phyloP scores from a whole-genome alignment of 2,329 filamentous ascomycete species.

The Immersiporthe knoxdaviesiana region DNA sequence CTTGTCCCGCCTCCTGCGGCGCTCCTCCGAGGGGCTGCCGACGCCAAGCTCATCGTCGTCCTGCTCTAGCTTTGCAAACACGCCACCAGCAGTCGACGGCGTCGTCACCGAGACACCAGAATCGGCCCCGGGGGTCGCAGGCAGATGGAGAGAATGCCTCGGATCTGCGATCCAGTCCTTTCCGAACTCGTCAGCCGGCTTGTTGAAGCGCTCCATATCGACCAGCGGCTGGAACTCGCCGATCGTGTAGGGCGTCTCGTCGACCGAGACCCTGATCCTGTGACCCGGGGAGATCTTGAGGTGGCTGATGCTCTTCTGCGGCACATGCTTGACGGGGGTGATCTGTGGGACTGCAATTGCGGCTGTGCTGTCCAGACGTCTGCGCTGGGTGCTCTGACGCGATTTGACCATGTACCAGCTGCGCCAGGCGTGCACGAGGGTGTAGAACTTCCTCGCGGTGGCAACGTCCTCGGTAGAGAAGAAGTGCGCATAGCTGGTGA shows the following conservation, averaged over 20 bases:
- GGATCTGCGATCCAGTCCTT: constrained; percentile 45
- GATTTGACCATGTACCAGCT: constrained; percentile 84
- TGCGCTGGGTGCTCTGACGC: constrained; percentile 35
- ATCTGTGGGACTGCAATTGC: constrained; percentile 37
- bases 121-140: neutral
- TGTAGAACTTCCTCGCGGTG: constrained; percentile 70
- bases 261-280: constrained; percentile 46
- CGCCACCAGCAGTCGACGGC: constrained; percentile 7
- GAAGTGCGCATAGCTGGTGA: constrained; percentile 88
- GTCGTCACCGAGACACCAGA: constrained; percentile 2
- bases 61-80: neutral
- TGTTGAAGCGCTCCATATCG: constrained; percentile 62
- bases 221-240: constrained; percentile 71
- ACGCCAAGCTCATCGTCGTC: neutral
- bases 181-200: constrained; percentile 53
- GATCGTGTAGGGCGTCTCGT: constrained; percentile 62
- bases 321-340: constrained; percentile 33
- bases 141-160: constrained; percentile 13
- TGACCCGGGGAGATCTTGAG: constrained; percentile 39
- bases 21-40: constrained; percentile 10
- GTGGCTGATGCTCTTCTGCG: constrained; percentile 39
- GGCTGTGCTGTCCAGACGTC: constrained; percentile 35
- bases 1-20: constrained; percentile 10
- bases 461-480: constrained; percentile 78
- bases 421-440: constrained; percentile 77